Percentiles rank a stretch among this genome's conserved stretches.
These are phyloP conservation scores for Sonneratia caseolaris DNA, from an alignment of 345 rosid genomes.

Conservation along the genomic window DNA sequence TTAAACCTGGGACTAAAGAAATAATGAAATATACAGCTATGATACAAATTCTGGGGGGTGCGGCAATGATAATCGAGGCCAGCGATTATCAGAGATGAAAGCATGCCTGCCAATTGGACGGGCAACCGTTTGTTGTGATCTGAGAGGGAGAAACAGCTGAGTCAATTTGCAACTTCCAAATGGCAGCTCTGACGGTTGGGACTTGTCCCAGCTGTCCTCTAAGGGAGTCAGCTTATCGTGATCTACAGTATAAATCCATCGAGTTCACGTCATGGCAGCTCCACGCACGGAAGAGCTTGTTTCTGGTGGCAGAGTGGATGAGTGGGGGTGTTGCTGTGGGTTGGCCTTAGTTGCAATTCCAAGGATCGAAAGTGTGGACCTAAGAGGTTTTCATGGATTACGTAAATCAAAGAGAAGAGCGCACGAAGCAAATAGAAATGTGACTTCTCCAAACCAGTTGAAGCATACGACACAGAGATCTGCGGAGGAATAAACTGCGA, in stretches of 20 bases:
- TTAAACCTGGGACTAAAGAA: background rate
- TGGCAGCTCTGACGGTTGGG: background rate
- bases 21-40: background rate
- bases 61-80: background rate
- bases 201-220: background rate
- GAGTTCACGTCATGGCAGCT: slow-evolving; percentile 31
- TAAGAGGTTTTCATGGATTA: slow-evolving; percentile 27
- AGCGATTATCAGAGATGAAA: background rate
- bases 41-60: background rate
- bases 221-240: background rate
- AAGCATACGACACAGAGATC: background rate
- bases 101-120: background rate
- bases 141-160: background rate
- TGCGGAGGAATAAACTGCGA: background rate
- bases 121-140: background rate
- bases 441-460: background rate
- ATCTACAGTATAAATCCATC: background rate
- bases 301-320: slow-evolving; percentile 48
- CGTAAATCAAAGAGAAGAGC: background rate
- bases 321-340: slow-evolving; percentile 25
- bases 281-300: slow-evolving; percentile 50
- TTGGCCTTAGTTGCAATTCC: slow-evolving; percentile 51
- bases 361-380: slow-evolving; percentile 62
- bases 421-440: background rate
- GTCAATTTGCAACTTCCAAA: background rate